Evolutionary conservation across 2,329 filamentous ascomycete species (phyloP), one percentile per base, ranked within the genome.

Genomic region (Penicillium sp.): DNA sequence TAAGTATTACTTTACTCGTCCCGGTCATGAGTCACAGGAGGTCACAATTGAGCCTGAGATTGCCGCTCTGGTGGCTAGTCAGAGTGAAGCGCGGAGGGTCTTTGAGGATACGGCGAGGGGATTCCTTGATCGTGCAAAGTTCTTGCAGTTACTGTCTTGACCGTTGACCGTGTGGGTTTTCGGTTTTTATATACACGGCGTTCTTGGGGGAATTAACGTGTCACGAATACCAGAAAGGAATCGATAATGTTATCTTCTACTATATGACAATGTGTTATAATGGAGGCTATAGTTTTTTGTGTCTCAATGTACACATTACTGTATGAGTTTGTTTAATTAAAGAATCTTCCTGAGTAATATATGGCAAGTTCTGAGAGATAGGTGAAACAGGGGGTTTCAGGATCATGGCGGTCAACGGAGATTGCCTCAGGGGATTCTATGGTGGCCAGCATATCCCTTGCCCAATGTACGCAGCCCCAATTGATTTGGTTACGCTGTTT

Each of bases 1-100:
- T 2, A 73, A 68, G 49, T 78, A 82, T 58, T 82, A 76, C 63
- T 76, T 84, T 32, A 72, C 65, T 34, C 67, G 70, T 2, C 74
- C 75, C 16, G 77, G 77, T 2, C 74, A 75, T 39, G 71, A 71
- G 11, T 75, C 72, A 16, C 78, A 75, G 57, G 78, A 81, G 57
- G 71, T 84, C 1, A 38, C 63, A 1, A 66, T 81, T 18, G 73
- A 75, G 48, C 57, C 70, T 8, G 58, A 62, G 5, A 43, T 67
- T 44, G 56, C 58, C 14, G 54, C 56, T 16, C 34, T 62, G 7
- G 55, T 70, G 9, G 61, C 69, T 18, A 55, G 63, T 43, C 45
- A 43, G 6, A 60, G 61, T 7, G 63, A 61, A 43, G 54, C 54
- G 8, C 47, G 39, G 22, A 44, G 42, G 11, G 57, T 39, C 3